A percentile compares a stretch with the other conserved stretches of the same genome.
phyloP scores from a whole-genome alignment of 345 rosid species.

The Citrus hindsii region DNA sequence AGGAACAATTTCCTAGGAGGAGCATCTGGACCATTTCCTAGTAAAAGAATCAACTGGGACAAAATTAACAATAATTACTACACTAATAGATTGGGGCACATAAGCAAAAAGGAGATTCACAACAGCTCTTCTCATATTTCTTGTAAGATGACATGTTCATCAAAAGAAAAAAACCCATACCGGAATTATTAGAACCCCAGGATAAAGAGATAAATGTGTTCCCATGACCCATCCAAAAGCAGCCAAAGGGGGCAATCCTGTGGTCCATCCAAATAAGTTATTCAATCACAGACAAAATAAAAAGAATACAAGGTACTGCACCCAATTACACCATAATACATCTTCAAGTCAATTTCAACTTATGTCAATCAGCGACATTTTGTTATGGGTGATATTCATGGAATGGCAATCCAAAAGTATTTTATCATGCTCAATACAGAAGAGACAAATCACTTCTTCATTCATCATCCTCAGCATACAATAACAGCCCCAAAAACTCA shows the following conservation, averaged over 20 bases:
- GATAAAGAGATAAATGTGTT: constrained; percentile 85
- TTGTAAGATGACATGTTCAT: constrained; percentile 3
- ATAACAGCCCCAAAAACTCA: not conserved
- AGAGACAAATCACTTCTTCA: not conserved
- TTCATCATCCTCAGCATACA: not conserved
- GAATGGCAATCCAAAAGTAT: not conserved
- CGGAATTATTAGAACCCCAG: constrained; percentile 71
- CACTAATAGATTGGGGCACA: not conserved
- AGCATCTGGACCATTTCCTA: constrained; percentile 84
- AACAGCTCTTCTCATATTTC: not conserved
- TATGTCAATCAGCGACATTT: not conserved
- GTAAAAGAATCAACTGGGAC: constrained; percentile 57
- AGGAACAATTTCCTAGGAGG: constrained; percentile 73
- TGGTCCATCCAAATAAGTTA: constrained; percentile 12
- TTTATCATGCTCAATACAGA: not conserved
- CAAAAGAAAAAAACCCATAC: constrained; percentile 31
- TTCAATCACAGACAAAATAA: constrained; percentile 2
- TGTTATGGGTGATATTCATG: not conserved
- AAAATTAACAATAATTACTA: constrained; percentile 18
- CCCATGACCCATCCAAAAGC: constrained; percentile 95
- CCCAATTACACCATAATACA: not conserved
- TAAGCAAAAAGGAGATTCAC: not conserved
- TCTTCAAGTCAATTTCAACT: not conserved
- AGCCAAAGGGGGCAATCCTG: constrained; percentile 81
- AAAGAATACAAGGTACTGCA: not conserved